Base-by-base conservation (phyloP, 2,329 filamentous ascomycete species). In the Eurotiales sp. region DNA sequence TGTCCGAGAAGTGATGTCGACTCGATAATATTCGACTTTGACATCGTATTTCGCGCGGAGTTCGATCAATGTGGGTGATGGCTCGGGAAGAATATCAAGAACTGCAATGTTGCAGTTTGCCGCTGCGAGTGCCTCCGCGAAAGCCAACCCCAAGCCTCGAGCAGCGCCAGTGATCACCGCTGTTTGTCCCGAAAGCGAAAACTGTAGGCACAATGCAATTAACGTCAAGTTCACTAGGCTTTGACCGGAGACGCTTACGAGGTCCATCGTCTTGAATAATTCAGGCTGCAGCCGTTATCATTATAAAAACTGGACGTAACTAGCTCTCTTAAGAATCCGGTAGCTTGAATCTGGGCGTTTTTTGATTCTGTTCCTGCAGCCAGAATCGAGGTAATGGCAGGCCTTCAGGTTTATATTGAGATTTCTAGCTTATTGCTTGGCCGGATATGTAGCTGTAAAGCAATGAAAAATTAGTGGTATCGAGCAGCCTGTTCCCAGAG, bases 111-210 rank as follows among this genome's bases (percentile, higher is more conserved):
- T 46, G 11, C 25, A n/a, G 7, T 12, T 21, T 45, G 54, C 59
- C 25, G 44, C 51, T 21, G 56, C 55, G 3, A 62, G 55, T 30
- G 51, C 54, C 30, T 58, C 51, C 30, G 59, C 56, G 42, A 62
- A 58, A 17, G 58, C 56, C 17, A 62, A 51, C 15, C 59, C 59
- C 19, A 61, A 50, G 42, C 60, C 59, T 40, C 55, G 54, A 48
- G 58, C 59, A 40, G 50, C 59, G 8, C 60, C 60, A 22, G 60
- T 58, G 37, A 62, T 51, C 27, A 61, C 55, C 37, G 58, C 59
- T 10, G 56, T 59, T 40, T 59, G 57, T 19, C 45, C 54, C 55
- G 51, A 52, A 32, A 59, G 48, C 3, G 51, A 37, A 47, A 55
- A 54, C 54, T 55, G 47, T 43, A 43, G 1, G 25, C 40, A 43